Evolutionary conservation across 495 filamentous ascomycete genomes (phyloP), one percentile per base, ranked within the genome.

Genomic region (Podospora pseudopauciseta): DNA sequence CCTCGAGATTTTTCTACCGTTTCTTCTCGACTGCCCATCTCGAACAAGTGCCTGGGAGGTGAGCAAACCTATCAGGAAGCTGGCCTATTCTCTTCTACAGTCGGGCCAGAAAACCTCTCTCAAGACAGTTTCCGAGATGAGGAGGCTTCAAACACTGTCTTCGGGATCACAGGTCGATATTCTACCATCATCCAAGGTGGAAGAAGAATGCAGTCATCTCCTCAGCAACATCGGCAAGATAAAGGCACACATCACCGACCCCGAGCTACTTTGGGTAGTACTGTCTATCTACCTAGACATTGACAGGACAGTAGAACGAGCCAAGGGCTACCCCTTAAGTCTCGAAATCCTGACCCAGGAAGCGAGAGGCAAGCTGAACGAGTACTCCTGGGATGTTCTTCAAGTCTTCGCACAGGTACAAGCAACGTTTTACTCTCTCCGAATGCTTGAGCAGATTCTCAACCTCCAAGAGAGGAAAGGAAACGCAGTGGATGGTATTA

Each of bases 401-500:
- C 90, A 93, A 61, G 81, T 90, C 13, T 72, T 81, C 15, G 89
- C 88, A 5, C 87, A 91, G 68, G 74, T 87, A 0, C 86, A 91
- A 32, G 86, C 86, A 3, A 83, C 83, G 4, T 77, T 85, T 6
- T 92, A 92, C 70, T 91, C 90, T 0, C 71, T 93, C 0, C 83
- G 90, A 30, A 88, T 92, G 67, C 71, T 88, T 2, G 80, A 81
- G 39, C 89, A 92, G 67, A 73, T 88, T 1, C 63, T 88, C 9
- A 68, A 7, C 74, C 3, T 70, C 83, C 18, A 70, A 16, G 32
- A 3, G 64, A 61, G 6, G n/a, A 16, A 2, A 55, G 60, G 2
- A 27, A 60, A 0, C 11, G 69, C 39, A 13, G 39, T 13, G 9
- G 7, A 11, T 11, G 39, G 75, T 16, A n/a, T 58, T 5, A 20